Evolutionary conservation across 495 filamentous ascomycete genomes (phyloP).

Genomic region (Penicillium ucsense): DNA sequence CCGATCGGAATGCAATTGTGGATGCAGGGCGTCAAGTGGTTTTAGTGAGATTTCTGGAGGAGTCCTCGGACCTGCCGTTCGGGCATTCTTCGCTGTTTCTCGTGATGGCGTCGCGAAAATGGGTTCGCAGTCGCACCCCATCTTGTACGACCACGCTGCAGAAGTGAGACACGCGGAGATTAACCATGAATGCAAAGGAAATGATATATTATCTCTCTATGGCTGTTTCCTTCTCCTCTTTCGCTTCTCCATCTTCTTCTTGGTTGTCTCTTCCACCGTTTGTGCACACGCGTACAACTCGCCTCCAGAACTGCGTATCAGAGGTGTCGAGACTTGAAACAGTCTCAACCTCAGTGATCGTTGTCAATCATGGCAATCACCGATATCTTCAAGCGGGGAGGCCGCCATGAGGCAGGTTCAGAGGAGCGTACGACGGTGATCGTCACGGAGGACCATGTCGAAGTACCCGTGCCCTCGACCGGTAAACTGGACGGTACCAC

Average conservation of each 20-base stretch:
- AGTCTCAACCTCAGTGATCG: background rate
- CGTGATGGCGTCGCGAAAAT: background rate
- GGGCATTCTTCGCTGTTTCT: conserved; percentile 1
- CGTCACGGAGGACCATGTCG: background rate
- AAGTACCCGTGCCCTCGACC: background rate
- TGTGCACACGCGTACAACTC: background rate
- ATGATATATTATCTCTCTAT: background rate
- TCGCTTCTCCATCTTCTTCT: background rate
- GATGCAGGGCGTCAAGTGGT: background rate
- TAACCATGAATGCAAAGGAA: background rate
- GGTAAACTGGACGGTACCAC: background rate
- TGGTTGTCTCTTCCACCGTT: background rate
- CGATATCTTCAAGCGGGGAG: conserved; percentile 3
- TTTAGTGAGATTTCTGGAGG: background rate
- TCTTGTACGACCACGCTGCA: background rate
- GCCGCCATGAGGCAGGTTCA: background rate
- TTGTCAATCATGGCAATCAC: conserved; percentile 3
- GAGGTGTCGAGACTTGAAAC: background rate
- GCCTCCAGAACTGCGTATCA: too few relatives aligned
- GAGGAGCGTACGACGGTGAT: background rate
- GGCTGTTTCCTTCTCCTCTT: background rate
- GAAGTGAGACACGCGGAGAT: background rate
- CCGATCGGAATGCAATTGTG: background rate
- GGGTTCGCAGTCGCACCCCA: conserved; percentile 8
- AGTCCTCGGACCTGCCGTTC: background rate